Percentiles rank a stretch among this genome's conserved stretches.
These are phyloP conservation scores for Beauveria brongniartii DNA, from an alignment of 2,329 filamentous ascomycete genomes.

Conservation along the genomic window DNA sequence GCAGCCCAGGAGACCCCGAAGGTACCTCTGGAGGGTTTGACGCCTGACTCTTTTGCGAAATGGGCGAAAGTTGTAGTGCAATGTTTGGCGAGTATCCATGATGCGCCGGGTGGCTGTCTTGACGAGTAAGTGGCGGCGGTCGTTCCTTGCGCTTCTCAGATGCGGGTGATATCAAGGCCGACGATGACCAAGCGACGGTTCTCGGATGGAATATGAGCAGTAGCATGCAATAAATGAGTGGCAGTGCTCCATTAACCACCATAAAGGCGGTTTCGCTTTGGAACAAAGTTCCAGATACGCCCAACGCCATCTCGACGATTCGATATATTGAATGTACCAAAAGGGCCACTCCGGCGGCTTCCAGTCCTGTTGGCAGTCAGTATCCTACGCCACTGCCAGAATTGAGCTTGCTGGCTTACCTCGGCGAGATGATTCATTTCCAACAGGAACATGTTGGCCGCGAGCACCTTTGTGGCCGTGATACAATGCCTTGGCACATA, in stretches of 20 bases:
- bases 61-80: background rate
- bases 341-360: background rate
- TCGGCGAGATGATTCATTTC: background rate
- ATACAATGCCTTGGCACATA: background rate
- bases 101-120: background rate
- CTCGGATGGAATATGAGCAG: background rate
- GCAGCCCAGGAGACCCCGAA: background rate
- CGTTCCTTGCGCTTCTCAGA: background rate
- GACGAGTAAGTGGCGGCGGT: background rate
- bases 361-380: background rate
- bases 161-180: background rate
- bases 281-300: background rate
- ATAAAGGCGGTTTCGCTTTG: conserved; percentile 4
- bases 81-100: background rate
- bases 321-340: background rate
- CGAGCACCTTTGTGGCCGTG: background rate
- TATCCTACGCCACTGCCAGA: no score
- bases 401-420: background rate
- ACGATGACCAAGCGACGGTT: background rate
- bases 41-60: background rate
- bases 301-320: conserved; percentile 1
- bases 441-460: background rate
- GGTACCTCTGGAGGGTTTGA: background rate
- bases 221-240: background rate
- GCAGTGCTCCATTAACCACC: background rate